A percentile compares a stretch with the other conserved stretches of the same genome.
Evolutionary conservation across 192 early-diverging fungal genomes (phyloP).

Genomic region (Ambispora gerdemannii): DNA sequence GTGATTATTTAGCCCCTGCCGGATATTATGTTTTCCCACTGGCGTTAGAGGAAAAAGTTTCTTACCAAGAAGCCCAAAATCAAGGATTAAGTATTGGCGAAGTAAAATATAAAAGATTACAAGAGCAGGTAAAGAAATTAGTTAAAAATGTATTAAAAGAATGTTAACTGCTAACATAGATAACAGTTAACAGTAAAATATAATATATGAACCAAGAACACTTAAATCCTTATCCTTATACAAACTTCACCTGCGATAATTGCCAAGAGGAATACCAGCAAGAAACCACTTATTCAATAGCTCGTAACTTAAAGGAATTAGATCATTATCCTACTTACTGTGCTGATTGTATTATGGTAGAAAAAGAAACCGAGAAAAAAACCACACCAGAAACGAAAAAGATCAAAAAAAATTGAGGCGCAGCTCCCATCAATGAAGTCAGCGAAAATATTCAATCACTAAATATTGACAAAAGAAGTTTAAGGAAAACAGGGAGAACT

Average conservation of each 20-base stretch:
- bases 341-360: conserved; percentile 10
- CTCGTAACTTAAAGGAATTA: background rate
- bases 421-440: too few relatives aligned
- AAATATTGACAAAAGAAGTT: too few relatives aligned
- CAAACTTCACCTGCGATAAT: background rate
- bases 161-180: too few relatives aligned
- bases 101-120: conserved; percentile 11
- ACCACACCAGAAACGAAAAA: too few relatives aligned
- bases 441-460: too few relatives aligned
- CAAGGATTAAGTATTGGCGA: conserved; percentile 19
- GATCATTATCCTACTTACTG: conserved; percentile 7
- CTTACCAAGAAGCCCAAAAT: conserved; percentile 10
- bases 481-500: too few relatives aligned
- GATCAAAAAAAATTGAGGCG: too few relatives aligned
- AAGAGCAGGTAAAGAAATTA: conserved; percentile 11
- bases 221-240: too few relatives aligned
- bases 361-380: background rate
- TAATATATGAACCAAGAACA: too few relatives aligned
- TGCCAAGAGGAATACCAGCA: background rate
- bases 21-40: conserved; percentile 3
- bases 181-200: too few relatives aligned
- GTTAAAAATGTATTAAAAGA: background rate
- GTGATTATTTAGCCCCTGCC: background rate
- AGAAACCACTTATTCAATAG: background rate
- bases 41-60: conserved; percentile 1